Percentiles rank a stretch among this genome's conserved stretches.
phyloP scores from a whole-genome alignment of 805 yeast species.

The Saccharomyces mikatae region DNA sequence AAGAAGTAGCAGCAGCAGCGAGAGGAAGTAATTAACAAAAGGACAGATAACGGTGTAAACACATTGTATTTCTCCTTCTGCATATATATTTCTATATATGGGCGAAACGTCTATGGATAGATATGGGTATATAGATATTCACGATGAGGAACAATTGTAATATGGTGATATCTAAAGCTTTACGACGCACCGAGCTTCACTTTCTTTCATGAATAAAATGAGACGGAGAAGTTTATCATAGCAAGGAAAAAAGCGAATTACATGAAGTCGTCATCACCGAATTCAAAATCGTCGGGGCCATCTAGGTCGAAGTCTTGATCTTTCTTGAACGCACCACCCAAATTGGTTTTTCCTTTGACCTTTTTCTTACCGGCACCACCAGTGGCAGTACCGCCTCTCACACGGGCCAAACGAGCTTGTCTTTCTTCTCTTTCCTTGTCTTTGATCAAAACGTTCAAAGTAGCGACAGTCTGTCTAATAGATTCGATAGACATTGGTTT shows the following conservation, averaged over 20 bases:
- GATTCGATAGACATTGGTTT: constrained; percentile 77
- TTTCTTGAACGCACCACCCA: constrained; percentile 56
- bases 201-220: neutral
- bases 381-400: constrained; percentile 72
- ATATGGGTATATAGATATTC: neutral
- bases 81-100: neutral
- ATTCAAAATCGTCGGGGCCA: constrained; percentile 48
- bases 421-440: constrained; percentile 89
- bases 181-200: neutral
- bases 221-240: neutral
- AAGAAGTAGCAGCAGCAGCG: neutral
- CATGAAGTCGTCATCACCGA: constrained; percentile 80
- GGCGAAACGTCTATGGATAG: neutral
- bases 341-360: constrained; percentile 67
- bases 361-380: constrained; percentile 96
- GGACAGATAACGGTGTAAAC: neutral
- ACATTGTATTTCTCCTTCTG: neutral
- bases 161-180: neutral
- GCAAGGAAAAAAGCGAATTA: constrained; percentile 24
- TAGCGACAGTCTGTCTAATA: constrained; percentile 75
- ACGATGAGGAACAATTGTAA: neutral
- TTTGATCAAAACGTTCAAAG: constrained; percentile 69
- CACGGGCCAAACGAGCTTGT: constrained; percentile 68
- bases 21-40: neutral
- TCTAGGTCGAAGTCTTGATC: constrained; percentile 51